phyloP scores from a whole-genome alignment of 2,329 filamentous ascomycete species.

The Didymella sp. region DNA sequence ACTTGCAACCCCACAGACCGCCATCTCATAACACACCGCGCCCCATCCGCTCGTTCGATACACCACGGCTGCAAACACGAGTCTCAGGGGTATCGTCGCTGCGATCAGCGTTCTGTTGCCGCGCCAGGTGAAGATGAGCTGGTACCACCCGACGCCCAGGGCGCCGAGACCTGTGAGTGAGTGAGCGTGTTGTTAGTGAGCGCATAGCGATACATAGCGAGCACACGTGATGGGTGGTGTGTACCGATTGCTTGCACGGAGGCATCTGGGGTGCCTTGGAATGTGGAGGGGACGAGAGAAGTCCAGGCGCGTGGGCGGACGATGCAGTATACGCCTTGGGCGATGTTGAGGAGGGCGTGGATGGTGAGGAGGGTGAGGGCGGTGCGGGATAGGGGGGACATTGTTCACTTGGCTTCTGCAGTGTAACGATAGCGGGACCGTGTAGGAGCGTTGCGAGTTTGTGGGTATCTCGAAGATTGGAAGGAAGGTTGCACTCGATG shows the following conservation, averaged over 20 bases:
- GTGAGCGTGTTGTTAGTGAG: not conserved
- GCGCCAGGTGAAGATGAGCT: conserved; percentile 22
- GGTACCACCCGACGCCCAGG: conserved; percentile 24
- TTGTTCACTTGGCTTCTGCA: not conserved
- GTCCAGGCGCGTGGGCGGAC: conserved; percentile 5
- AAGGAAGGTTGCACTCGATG: not conserved
- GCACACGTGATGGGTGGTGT: too few species aligned
- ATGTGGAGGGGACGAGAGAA: not conserved
- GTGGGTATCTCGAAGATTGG: not conserved
- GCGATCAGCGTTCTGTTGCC: conserved; percentile 15
- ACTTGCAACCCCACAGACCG: conserved; percentile 10
- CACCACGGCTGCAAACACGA: not conserved
- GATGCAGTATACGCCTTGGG: conserved; percentile 18
- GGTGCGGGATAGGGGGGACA: conserved; percentile 3
- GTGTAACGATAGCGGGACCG: not conserved
- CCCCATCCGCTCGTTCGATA: not conserved
- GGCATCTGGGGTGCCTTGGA: not conserved
- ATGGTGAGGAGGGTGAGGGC: conserved; percentile 18
- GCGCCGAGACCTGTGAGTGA: conserved; percentile 16
- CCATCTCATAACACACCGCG: conserved; percentile 3
- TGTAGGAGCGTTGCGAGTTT: not conserved
- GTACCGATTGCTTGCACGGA: not conserved
- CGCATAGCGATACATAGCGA: not conserved
- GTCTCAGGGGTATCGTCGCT: conserved; percentile 12
- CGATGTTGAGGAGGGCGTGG: conserved; percentile 23